Evolutionary conservation across 179 eudicot genomes (phyloP), one percentile per base, ranked within the genome.

Genomic region (Pouteria campechiana): DNA sequence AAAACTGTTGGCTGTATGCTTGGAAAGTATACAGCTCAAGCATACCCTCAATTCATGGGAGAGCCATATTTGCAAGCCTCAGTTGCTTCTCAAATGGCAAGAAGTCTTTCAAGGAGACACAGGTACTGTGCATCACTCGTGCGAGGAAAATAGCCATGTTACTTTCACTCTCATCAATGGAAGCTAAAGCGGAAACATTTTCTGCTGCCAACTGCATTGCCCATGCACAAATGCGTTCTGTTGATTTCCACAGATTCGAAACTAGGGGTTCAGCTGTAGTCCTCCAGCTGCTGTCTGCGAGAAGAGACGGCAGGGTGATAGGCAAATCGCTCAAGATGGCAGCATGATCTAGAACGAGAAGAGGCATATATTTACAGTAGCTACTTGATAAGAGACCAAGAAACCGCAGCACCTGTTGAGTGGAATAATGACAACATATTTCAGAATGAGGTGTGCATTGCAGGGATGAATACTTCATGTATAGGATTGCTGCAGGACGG

Each of bases 361-460:
- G 42, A 12, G 99, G 96, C 99, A 87, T 92, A 25, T 80, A 92
- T 25, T 73, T 78, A 43, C 81, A 83, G 44, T 51, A 69, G 64
- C 81, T 73, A 29, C 99, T 96, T 22, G 76, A 72, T 46, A 92
- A 70, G 55, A 92, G 72, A 45, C 83, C 81, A 11, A 87, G 59
- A 54, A 87, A 87, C 41, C 47, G 79, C 41, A 92, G 55, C 41
- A 79, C 94, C 98, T 90, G 85, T 46, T 32, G 20, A 8, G 28
- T 15, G 12, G 13, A 12, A 33, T 25, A 57, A 52, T n/a, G n/a
- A n/a, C n/a, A n/a, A n/a, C n/a, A n/a, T n/a, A n/a, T n/a, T n/a
- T n/a, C n/a, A n/a, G n/a, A n/a, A n/a, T n/a, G n/a, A n/a, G n/a
- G n/a, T n/a, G n/a, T n/a, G n/a, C n/a, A n/a, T n/a, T n/a, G n/a